Evolutionary conservation across 345 rosid species (phyloP), one percentile per base, ranked within the genome.

Genomic region (Psidium friedrichsthalianum): DNA sequence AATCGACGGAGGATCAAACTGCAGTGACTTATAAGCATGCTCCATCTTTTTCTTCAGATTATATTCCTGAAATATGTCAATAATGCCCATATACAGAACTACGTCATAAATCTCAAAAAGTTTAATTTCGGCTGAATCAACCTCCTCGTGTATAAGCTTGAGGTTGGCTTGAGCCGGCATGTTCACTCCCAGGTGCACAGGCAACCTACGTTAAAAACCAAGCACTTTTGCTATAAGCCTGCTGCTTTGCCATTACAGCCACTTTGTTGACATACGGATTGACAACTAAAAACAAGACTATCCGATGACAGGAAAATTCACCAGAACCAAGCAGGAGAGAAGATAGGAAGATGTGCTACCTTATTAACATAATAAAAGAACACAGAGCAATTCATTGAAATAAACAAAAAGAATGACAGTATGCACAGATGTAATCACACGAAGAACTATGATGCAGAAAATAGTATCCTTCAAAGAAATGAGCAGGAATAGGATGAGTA

Each of bases 151-250:
- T 47, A 12, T 84, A 86, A 95, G 89, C 90, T 92, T 94, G 82
- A 83, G 95, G 74, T 88, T 93, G 52, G 98, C 99, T 88, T 95
- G 95, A 11, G 99, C 97, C 2, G 98, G 99, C 99, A 97, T 95
- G 93, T 97, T 94, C 82, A 94, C 99, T 85, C 99, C 99, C 86
- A 97, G 83, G 81, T 97, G 98, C 80, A 97, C 99, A 44, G 93
- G 94, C 83, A 97, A 88, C 92, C 99, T 97, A 69, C 32, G 80
- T 21, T 22, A 69, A 69, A 69, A 69, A 69, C 13, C 80, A 69
- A 69, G 14, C 21, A 84, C 29, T 42, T 49, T 51, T 10, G 44
- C 56, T 14, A 56, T 82, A 82, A 82, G 57, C 24, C 58, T 54
- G 11, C 44, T 6, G 84, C 57, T 55, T n/a, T 7, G 83, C 40